Base-by-base conservation (phyloP, 208 protist species). In the Leptomonas pyrrhocoris region DNA sequence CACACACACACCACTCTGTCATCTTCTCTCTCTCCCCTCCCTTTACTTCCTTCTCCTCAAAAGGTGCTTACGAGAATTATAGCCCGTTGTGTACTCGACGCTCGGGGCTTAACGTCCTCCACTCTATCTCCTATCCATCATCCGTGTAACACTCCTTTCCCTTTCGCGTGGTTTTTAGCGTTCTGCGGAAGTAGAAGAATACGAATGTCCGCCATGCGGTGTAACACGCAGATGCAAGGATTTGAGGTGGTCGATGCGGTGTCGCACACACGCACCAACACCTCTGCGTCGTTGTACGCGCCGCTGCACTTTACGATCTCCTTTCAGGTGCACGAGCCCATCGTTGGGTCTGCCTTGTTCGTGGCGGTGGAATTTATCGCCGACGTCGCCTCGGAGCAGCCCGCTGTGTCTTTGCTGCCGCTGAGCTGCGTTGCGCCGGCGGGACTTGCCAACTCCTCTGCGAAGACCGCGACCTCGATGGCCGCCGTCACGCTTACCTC, bases 351-450 rank as follows among this genome's bases (percentile, higher is more conserved):
- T 23, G 19, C n/a, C 16, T 31, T 68, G 42, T 34, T 28, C 25
- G 69, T 56, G 5, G 23, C 61, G 8, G 54, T 76, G 34, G 61
- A 69, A 31, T 92, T 84, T 73, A 68, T 84, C 21, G 78, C 84
- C 9, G 86, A 92, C 64, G 62, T 89, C 54, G 77, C 83, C 16
- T 77, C 76, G 11, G 81, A 53, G 57, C 73, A 64, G 55, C n/a
- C 19, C 13, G 31, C 55, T 11, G 31, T 72, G 40, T 7, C 27
- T 0, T 53, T 70, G n/a, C 16, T 74, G 21, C 55, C 64, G 0
- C 30, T 50, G 7, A 38, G 27, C 11, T 13, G 48, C 8, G 19
- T 67, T 31, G 51, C 51, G 12, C 28, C 51, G n/a, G 28, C 23
- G 27, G 23, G 3, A 2, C 30, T 38, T n/a, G 51, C 38, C 7